A percentile compares a stretch with the other conserved stretches of the same genome.
Evolutionary conservation across 2,329 filamentous ascomycete genomes (phyloP).

Genomic region (Fusarium bulbicola): DNA sequence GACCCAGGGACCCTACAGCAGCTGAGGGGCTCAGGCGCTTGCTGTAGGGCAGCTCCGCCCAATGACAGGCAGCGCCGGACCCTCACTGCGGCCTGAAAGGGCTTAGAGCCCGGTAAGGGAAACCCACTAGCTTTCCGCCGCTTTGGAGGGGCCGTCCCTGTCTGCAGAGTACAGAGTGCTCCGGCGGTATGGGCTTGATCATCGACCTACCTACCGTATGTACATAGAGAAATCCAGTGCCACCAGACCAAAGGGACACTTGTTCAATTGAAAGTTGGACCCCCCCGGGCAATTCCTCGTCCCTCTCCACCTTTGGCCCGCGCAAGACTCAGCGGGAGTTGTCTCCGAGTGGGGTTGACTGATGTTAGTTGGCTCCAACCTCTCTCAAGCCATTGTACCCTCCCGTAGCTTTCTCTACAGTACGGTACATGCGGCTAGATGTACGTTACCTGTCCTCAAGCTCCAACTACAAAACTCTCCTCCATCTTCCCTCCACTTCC

Average conservation of each 20-base stretch:
- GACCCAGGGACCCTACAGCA: slow-evolving; percentile 23
- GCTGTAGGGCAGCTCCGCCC: slow-evolving; percentile 19
- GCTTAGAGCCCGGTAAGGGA: slow-evolving; percentile 18
- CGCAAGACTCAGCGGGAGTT: slow-evolving; percentile 27
- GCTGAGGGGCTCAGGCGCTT: slow-evolving; percentile 32
- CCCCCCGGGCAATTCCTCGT: slow-evolving; percentile 7
- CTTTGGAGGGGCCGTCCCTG: slow-evolving; percentile 33
- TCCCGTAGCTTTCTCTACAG: slow-evolving; percentile 1
- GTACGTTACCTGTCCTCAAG: slow-evolving; percentile 36
- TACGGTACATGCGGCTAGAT: slow-evolving; percentile 3
- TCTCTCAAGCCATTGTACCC: slow-evolving; percentile 13
- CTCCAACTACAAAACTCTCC: slow-evolving; percentile 49
- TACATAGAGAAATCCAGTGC: slow-evolving; percentile 10
- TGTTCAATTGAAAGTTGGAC: slow-evolving; percentile 51
- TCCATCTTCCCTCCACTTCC: slow-evolving; percentile 38
- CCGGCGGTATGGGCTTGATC: slow-evolving; percentile 28
- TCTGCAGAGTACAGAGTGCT: slow-evolving; percentile 6
- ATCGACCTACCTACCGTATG: not conserved
- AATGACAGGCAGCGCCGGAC: not conserved
- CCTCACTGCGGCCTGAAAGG: not conserved
- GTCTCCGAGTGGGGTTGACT: slow-evolving; percentile 26
- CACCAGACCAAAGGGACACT: slow-evolving; percentile 52
- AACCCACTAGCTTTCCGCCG: slow-evolving; percentile 15
- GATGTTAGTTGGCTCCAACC: slow-evolving; percentile 3
- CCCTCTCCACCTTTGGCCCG: slow-evolving; percentile 20